Evolutionary conservation across 208 protist species (phyloP).

Genomic region (Angomonas ambiguus): DNA sequence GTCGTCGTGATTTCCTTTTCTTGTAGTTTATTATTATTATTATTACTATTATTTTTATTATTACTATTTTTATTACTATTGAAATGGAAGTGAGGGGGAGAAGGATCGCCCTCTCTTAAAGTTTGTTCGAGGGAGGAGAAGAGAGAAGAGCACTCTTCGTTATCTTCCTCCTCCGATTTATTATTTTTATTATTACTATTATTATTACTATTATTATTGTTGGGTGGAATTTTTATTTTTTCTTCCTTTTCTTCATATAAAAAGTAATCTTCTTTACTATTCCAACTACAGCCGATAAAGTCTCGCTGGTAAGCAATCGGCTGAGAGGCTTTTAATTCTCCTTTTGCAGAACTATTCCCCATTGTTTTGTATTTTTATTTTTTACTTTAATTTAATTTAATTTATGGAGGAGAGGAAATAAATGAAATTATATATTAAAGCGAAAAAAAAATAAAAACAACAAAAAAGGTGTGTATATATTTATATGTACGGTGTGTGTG

Average conservation of each 20-base stretch:
- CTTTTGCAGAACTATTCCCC: not conserved
- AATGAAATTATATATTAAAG: slow-evolving; percentile 1
- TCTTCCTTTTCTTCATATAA: not conserved
- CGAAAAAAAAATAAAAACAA: slow-evolving; percentile 4
- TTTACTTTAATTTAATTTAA: slow-evolving; percentile 1
- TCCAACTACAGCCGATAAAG: slow-evolving; percentile 21
- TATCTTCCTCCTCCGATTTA: not conserved
- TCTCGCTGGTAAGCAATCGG: slow-evolving; percentile 51
- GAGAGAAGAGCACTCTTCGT: not conserved
- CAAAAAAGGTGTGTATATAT: not conserved
- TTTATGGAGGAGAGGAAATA: not conserved
- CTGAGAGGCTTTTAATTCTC: slow-evolving; percentile 14
- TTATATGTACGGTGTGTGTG: too few relatives aligned
- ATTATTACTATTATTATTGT: not conserved
- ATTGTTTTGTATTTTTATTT: slow-evolving; percentile 12
- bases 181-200: slow-evolving; percentile 9
- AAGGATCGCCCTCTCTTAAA: not conserved
- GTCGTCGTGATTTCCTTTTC: not conserved
- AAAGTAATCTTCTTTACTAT: slow-evolving; percentile 6
- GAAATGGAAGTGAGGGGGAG: not conserved
- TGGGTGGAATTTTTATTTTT: too few relatives aligned
- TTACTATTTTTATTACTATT: slow-evolving; percentile 1
- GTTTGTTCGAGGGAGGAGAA: not conserved
- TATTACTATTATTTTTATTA: not conserved
- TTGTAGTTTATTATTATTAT: slow-evolving; percentile 8